Conservation (phyloP, 441 rosid species). For the Erodium texanum region DNA sequence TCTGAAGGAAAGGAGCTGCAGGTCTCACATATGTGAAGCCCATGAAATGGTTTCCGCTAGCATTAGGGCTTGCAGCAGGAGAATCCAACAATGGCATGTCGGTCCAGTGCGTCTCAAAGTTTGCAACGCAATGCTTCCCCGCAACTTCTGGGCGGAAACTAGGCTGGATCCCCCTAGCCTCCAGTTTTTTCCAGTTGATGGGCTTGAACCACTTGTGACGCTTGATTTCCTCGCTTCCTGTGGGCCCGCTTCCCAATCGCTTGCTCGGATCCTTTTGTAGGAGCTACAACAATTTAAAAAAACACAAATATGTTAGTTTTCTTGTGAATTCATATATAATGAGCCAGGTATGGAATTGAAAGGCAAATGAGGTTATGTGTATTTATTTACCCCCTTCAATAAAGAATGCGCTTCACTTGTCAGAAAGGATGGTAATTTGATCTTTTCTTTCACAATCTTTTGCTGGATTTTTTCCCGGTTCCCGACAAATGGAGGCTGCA, state of each 20-base stretch:
- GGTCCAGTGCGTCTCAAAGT: conserved; percentile 80
- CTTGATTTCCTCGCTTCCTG: conserved; percentile 65
- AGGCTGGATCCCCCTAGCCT: conserved; percentile 60
- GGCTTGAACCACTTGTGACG: conserved; percentile 77
- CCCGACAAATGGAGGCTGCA: conserved; percentile 57
- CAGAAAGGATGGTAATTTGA: conserved; percentile 49
- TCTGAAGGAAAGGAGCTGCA: conserved; percentile 46
- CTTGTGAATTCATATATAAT: not conserved
- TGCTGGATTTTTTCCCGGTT: conserved; percentile 44
- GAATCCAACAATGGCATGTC: conserved; percentile 73
- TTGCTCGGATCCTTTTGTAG: conserved; percentile 66
- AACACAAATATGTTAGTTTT: not conserved
- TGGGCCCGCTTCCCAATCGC: conserved; percentile 66
- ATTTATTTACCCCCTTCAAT: conserved; percentile 48
- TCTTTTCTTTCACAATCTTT: conserved; percentile 54
- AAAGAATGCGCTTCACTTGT: conserved; percentile 51
- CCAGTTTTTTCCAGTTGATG: conserved; percentile 81
- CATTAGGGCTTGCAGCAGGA: conserved; percentile 72
- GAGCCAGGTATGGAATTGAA: not conserved
- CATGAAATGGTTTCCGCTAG: conserved; percentile 48
- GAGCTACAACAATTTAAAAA: conserved; percentile 34
- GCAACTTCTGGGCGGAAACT: conserved; percentile 74
- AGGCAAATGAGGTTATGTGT: not conserved
- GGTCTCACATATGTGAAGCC: conserved; percentile 71
- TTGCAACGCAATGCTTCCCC: conserved; percentile 75